These are phyloP conservation scores for Blepharisma undulans DNA, from an alignment of 169 alveolate species.

Conservation along the genomic window DNA sequence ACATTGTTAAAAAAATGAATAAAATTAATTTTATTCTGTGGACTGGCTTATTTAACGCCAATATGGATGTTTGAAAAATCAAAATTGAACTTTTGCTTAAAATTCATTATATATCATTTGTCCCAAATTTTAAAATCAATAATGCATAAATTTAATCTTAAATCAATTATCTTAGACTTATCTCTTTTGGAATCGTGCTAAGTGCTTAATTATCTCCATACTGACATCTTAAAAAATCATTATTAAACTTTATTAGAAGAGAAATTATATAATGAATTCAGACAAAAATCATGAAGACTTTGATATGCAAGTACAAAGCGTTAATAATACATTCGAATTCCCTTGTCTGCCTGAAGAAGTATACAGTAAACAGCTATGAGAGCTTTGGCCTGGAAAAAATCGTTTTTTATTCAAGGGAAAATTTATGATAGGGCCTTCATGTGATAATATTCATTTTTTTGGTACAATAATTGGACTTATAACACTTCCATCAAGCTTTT, in stretches of 20 bases:
- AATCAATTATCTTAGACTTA: not conserved
- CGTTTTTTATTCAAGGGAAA: constrained; percentile 16
- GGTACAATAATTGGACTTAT: not conserved
- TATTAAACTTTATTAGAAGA: not conserved
- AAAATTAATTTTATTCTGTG: no score
- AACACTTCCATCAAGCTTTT: not conserved
- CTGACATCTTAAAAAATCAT: not conserved
- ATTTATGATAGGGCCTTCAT: constrained; percentile 25
- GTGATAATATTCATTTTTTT: not conserved
- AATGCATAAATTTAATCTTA: no score
- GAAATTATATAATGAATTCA: not conserved
- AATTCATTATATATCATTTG: not conserved
- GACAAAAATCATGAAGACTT: not conserved
- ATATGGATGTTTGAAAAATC: not conserved
- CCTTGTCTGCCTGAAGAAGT: not conserved
- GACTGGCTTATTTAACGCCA: not conserved
- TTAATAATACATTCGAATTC: not conserved
- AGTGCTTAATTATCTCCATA: not conserved
- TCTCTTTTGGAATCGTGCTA: not conserved
- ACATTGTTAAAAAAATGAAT: no score
- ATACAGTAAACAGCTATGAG: not conserved
- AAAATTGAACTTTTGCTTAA: no score
- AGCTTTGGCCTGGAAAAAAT: constrained; percentile 30
- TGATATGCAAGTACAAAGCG: not conserved
- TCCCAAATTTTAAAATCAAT: not conserved